Base-by-base conservation (phyloP, 768 basidiomycete genomes). In the Psilocybe azurescens region DNA sequence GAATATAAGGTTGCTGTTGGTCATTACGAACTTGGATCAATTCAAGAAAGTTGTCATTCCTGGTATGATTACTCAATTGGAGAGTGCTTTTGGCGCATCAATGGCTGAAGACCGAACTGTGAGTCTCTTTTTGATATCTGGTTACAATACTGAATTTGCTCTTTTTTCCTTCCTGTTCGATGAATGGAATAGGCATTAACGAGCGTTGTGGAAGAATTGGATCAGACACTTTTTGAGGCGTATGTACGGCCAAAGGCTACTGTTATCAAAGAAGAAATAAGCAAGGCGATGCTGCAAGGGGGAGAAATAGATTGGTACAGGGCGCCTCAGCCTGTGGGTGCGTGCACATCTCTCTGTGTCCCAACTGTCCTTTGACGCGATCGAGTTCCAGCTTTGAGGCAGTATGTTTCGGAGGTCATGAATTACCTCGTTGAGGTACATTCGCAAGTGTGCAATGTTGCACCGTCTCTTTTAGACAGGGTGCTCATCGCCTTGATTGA, bases 361-460 rank as follows among this genome's bases (percentile, higher is more conserved):
- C 5, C 8, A 13, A n/a, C 13, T 9, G 32, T 28, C 29, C 44
- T 1, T 28, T 54, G 11, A 56, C 20, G 13, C 11, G 7, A 36
- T 11, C 13, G 29, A 53, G 50, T 28, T 49, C 8, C 58, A 83
- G 97, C 95, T 75, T 92, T 99, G 59, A 88, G 96, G 39, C 86
- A 92, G 5, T 98, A 96, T 74, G 93, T 97, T 82, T 95, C 89
- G 75, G 89, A 93, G 67, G 85, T 87, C 9, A 81, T 98, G 60
- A 87, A 98, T 72, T 87, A 87, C 67, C 85, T 99, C 54, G 97
- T 99, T 49, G 87, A 89, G 48, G 86, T 96, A 3, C 97, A 99
- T 72, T 91, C 95, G 2, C 93, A 96, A 77, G 86, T 99, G 57
- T 91, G 85, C 73, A 84, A 83, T 29, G 86, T 90, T 2, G 88